Conservation (phyloP, 1,284 basidiomycete species). For the Ceratobasidium sp. region DNA sequence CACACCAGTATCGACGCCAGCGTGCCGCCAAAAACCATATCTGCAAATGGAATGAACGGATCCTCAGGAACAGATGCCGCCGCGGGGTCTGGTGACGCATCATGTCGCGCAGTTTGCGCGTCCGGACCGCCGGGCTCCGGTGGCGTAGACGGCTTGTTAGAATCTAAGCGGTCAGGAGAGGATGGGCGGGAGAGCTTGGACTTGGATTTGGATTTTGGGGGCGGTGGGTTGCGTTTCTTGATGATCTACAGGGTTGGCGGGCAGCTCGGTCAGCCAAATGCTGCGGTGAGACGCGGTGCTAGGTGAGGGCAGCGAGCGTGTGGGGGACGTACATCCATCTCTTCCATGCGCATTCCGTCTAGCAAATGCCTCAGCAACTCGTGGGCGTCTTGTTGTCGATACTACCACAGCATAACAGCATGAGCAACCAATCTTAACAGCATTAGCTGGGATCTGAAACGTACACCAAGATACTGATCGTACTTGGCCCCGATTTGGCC, state of each 20-base stretch:
- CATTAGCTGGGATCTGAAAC: slow-evolving; percentile 42
- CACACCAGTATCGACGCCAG: slow-evolving; percentile 92
- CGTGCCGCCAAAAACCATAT: slow-evolving; percentile 89
- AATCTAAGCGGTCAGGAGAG: slow-evolving; percentile 36
- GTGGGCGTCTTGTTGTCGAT: slow-evolving; percentile 93
- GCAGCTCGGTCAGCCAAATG: slow-evolving; percentile 2
- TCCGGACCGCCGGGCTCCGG: neutral
- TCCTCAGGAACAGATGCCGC: slow-evolving; percentile 54
- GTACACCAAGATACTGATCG: slow-evolving; percentile 87
- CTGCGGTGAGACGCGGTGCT: neutral
- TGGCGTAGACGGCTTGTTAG: neutral
- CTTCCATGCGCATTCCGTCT: slow-evolving; percentile 96
- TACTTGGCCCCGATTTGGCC: slow-evolving; percentile 82
- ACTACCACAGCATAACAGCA: slow-evolving; percentile 52
- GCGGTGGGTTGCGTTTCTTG: slow-evolving; percentile 73
- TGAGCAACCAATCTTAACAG: slow-evolving; percentile 47
- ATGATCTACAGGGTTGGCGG: slow-evolving; percentile 65
- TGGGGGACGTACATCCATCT: slow-evolving; percentile 76
- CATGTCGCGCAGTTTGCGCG: neutral
- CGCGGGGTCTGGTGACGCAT: slow-evolving; percentile 37
- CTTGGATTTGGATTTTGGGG: slow-evolving; percentile 52
- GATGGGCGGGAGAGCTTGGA: slow-evolving; percentile 42
- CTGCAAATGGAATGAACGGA: slow-evolving; percentile 76
- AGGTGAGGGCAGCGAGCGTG: neutral
- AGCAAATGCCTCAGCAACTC: slow-evolving; percentile 89